Base-by-base conservation (phyloP, 169 alveolate genomes). In the Eimeria sp. region DNA sequence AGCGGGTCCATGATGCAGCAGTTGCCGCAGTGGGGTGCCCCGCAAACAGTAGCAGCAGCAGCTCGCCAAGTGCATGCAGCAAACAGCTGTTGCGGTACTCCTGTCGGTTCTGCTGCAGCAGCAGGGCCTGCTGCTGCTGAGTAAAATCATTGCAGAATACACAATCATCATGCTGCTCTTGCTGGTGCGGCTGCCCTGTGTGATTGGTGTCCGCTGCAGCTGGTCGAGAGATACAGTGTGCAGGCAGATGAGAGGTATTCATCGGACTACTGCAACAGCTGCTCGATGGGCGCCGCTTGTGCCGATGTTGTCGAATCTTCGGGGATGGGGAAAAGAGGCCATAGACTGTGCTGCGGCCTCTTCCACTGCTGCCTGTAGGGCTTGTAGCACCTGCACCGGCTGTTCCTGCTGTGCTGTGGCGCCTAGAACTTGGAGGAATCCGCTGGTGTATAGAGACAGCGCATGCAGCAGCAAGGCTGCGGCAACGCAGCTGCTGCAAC, bases 401-500 rank as follows among this genome's bases (percentile, higher is more conserved):
- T n/a, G 75, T 57, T 22, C 83, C 93, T 63, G 63, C 93, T 20
- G 93, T 45, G 63, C 93, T 86, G 82, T 86, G 76, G 65, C 93
- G 93, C 63, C 93, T 57, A 63, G 34, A 63, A 47, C 93, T 34
- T 49, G 63, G 49, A 25, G 76, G 75, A 7, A 65, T 18, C 82
- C 82, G 80, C 47, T 57, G 93, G 93, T 86, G 93, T 34, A 43
- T 5, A 45, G 93, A 63, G 67, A 86, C 93, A 25, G 93, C 83
- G 65, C 93, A 86, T 34, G 82, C 83, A 34, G 93, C 93, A 86
- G 93, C 93, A 43, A 86, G 80, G 27, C 93, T 86, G 93, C 93
- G 93, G 82, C 82, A 86, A 65, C 61, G 93, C 93, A 86, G 82
- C 82, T 86, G 93, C 82, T 86, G 93, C 93, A 86, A 82, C 67